Evolutionary conservation across 2,329 filamentous ascomycete species (phyloP).

Genomic region (Chaetomiaceae sp.): DNA sequence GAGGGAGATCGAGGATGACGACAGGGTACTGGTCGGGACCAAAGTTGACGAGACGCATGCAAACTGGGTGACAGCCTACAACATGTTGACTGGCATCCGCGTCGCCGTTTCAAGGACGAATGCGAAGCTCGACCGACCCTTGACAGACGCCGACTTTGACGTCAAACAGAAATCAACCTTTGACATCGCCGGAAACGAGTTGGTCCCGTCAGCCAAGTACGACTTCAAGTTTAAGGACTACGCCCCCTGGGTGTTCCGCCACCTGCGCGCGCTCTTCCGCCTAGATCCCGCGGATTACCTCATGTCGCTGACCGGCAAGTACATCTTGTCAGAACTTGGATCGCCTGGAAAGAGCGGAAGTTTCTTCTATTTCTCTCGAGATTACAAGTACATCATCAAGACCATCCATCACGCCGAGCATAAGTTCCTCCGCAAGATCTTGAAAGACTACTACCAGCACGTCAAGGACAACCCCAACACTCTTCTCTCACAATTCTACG

Average conservation of each 20-base stretch:
- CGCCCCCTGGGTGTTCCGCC: constrained; percentile 98
- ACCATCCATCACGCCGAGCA: constrained; percentile 96
- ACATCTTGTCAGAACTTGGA: constrained; percentile 93
- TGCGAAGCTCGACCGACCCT: constrained; percentile 85
- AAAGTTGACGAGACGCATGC: constrained; percentile 97
- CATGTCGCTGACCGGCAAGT: constrained; percentile 97
- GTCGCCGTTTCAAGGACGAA: constrained; percentile 96
- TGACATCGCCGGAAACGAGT: constrained; percentile 95
- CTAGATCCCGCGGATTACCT: constrained; percentile 96
- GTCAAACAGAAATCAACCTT: constrained; percentile 97
- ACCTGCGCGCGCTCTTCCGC: constrained; percentile 79
- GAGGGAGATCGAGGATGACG: constrained; percentile 85
- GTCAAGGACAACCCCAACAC: constrained; percentile 94
- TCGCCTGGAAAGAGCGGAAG: constrained; percentile 97
- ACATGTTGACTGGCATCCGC: constrained; percentile 98
- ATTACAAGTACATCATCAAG: constrained; percentile 99
- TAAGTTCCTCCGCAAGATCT: constrained; percentile 76
- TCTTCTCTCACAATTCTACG: constrained; percentile 94
- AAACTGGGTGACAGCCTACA: constrained; percentile 97
- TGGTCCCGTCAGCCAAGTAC: constrained; percentile 97
- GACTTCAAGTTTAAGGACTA: constrained; percentile 99
- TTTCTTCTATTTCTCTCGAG: constrained; percentile 98
- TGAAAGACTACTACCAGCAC: constrained; percentile 91
- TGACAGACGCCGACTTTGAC: constrained; percentile 89
- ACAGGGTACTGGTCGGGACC: constrained; percentile 89